Percentiles rank a stretch among this genome's conserved stretches.
Evolutionary conservation across 2,329 filamentous ascomycete genomes (phyloP).

Genomic region (Pyrenophora teres): DNA sequence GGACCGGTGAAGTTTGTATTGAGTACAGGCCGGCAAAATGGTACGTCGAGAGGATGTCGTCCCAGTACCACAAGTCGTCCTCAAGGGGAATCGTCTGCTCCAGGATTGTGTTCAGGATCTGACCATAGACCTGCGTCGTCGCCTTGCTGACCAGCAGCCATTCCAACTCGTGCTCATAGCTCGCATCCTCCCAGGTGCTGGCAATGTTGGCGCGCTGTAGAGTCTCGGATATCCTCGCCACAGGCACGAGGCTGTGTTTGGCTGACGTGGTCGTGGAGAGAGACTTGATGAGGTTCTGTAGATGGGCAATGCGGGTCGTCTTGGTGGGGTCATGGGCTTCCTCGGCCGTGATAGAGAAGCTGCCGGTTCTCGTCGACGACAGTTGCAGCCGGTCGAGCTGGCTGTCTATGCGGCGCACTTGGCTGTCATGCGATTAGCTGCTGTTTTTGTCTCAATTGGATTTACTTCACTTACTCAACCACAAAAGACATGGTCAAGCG

Average conservation of each 20-base stretch:
- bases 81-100: constrained; percentile 82
- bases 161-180: constrained; percentile 77
- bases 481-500: constrained; percentile 48
- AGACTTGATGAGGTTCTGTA: constrained; percentile 71
- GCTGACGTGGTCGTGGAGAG: constrained; percentile 72
- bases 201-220: constrained; percentile 66
- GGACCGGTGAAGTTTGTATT: constrained; percentile 79
- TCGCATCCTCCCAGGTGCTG: constrained; percentile 33
- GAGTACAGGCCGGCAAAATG: constrained; percentile 81
- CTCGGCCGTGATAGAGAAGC: constrained; percentile 38
- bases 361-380: constrained; percentile 37
- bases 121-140: constrained; percentile 85
- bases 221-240: constrained; percentile 62
- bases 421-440: constrained; percentile 46
- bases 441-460: not conserved
- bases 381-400: constrained; percentile 64
- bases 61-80: constrained; percentile 95
- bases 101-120: constrained; percentile 75
- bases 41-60: constrained; percentile 80
- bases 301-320: constrained; percentile 58
- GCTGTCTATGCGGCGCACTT: constrained; percentile 61
- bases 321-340: constrained; percentile 46
- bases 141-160: constrained; percentile 93
- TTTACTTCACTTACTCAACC: constrained; percentile 43
- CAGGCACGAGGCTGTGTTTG: constrained; percentile 63